A percentile compares a stretch with the other conserved stretches of the same genome.
Conservation (phyloP, 2,329 filamentous ascomycete genomes). For the Trichoderma polysporum region DNA sequence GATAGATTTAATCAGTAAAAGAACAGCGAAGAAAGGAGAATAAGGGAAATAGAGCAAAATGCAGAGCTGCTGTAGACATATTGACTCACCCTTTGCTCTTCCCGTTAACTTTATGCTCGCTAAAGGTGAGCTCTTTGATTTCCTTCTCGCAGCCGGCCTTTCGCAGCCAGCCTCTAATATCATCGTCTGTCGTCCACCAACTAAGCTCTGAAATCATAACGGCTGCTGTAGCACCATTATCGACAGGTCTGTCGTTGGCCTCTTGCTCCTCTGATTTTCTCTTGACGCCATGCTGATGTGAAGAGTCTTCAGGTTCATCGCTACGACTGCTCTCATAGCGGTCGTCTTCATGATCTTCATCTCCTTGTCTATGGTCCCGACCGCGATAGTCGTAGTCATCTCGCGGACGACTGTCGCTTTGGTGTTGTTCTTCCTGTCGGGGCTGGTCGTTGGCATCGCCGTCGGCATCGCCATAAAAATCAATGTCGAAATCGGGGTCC, state of each 20-base stretch:
- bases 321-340: slow-evolving; percentile 28
- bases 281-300: slow-evolving; percentile 52
- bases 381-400: slow-evolving; percentile 35
- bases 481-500: slow-evolving; percentile 71
- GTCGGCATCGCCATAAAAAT: slow-evolving; percentile 62
- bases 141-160: slow-evolving; percentile 80
- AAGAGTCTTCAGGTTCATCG: slow-evolving; percentile 27
- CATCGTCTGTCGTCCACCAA: slow-evolving; percentile 98
- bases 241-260: slow-evolving; percentile 55
- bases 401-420: slow-evolving; percentile 30
- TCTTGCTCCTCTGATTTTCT: slow-evolving; percentile 53
- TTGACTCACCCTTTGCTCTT: slow-evolving; percentile 88
- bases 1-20: slow-evolving; percentile 21
- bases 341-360: slow-evolving; percentile 40
- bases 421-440: slow-evolving; percentile 39
- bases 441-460: slow-evolving; percentile 53
- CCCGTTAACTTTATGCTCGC: slow-evolving; percentile 97
- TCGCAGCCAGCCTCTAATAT: slow-evolving; percentile 82
- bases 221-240: slow-evolving; percentile 63
- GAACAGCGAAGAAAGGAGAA: background rate
- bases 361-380: slow-evolving; percentile 19
- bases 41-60: background rate
- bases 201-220: slow-evolving; percentile 85
- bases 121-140: slow-evolving; percentile 91
- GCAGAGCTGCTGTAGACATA: too few species aligned